These are phyloP conservation scores for Nigrospora sphaerica DNA, from an alignment of 2,329 filamentous ascomycete species.

Conservation along the genomic window DNA sequence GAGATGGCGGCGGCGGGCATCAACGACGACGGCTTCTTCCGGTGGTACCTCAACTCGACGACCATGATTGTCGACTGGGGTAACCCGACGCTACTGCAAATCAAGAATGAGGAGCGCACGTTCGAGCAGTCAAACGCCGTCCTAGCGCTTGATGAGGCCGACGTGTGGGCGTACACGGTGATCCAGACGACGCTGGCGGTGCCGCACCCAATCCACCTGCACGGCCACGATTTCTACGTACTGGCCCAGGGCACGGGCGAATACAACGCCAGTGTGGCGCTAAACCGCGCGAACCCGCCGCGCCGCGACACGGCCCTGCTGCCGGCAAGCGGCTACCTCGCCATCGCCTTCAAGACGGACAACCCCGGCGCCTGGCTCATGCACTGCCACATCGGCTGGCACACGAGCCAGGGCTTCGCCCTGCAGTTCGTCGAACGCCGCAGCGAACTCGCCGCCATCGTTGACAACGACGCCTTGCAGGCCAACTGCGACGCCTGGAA, in stretches of 20 bases:
- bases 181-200: too few species aligned
- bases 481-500: conserved; percentile 17
- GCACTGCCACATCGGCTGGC: too few species aligned
- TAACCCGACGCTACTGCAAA: too few species aligned
- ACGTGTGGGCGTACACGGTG: conserved; percentile 27
- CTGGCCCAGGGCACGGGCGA: too few species aligned
- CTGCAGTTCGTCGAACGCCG: conserved; percentile 39
- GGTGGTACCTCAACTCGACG: conserved; percentile 36
- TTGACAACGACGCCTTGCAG: conserved; percentile 13
- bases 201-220: too few species aligned
- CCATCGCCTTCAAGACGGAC: conserved; percentile 41
- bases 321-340: conserved; percentile 35
- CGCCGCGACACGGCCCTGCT: conserved; percentile 41
- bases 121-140: too few species aligned
- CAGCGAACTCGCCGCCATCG: conserved; percentile 15
- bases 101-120: too few species aligned
- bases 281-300: conserved; percentile 34
- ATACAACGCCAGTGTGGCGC: conserved; percentile 21
- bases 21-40: conserved; percentile 22
- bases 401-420: conserved; percentile 39
- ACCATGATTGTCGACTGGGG: conserved; percentile 35
- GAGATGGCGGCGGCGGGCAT: conserved; percentile 15
- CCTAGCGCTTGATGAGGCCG: too few species aligned
- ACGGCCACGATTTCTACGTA: too few species aligned
- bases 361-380: conserved; percentile 35